A percentile compares a stretch with the other conserved stretches of the same genome.
Evolutionary conservation across 495 filamentous ascomycete species (phyloP).

Genomic region (Rostrohypoxylon terebratum): DNA sequence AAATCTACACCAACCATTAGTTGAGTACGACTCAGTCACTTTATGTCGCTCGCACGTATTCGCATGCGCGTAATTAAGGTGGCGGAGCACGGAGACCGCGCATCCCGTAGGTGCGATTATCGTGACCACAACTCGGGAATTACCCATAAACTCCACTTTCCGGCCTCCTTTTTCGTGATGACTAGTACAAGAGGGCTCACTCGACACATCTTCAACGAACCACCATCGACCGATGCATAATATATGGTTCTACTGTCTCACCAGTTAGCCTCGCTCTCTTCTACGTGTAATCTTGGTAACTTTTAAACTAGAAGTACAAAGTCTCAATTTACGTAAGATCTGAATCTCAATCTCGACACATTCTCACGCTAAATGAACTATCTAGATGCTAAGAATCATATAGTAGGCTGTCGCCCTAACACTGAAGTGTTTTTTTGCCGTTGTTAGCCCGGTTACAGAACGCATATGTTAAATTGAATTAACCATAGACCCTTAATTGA

Average conservation of each 20-base stretch:
- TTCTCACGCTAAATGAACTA: neutral
- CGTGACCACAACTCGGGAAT: neutral
- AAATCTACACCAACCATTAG: neutral
- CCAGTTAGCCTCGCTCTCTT: neutral
- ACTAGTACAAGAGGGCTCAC: neutral
- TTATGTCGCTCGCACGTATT: slow-evolving; percentile 1
- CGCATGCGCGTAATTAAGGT: slow-evolving; percentile 1
- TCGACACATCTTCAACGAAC: neutral
- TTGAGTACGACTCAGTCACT: neutral
- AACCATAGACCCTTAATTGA: too few relatives aligned
- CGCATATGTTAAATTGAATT: too few relatives aligned
- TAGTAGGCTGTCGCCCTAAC: neutral
- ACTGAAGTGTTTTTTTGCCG: neutral
- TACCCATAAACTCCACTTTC: neutral
- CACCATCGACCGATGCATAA: neutral
- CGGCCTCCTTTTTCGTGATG: neutral
- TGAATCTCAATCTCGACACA: neutral
- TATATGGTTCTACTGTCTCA: neutral
- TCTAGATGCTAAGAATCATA: neutral
- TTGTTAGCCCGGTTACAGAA: too few relatives aligned
- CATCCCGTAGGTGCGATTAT: neutral
- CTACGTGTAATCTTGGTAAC: neutral
- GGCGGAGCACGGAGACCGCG: neutral
- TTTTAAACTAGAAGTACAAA: neutral
- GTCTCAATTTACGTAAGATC: neutral